Conservation (phyloP, 106 monocot genomes). For the Phalaenopsis equestris region DNA sequence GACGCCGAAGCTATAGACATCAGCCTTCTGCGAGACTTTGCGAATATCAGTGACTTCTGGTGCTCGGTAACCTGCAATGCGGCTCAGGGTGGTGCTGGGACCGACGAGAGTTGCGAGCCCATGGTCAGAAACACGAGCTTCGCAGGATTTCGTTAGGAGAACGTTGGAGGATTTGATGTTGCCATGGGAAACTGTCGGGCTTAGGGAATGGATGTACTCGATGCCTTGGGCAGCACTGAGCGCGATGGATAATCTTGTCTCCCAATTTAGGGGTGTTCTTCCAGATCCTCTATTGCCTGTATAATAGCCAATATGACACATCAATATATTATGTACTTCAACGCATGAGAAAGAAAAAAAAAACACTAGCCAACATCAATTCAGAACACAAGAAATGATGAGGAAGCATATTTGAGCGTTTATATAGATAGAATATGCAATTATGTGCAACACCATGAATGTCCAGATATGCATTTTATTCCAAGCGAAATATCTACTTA, state of each 20-base stretch:
- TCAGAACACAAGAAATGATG: no score
- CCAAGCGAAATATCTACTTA: no score
- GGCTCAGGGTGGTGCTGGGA: constrained; percentile 1
- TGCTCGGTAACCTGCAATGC: constrained; percentile 16
- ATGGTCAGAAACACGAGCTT: constrained; percentile 14
- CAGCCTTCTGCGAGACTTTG: constrained; percentile 19
- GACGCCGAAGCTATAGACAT: constrained; percentile 24
- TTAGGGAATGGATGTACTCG: constrained; percentile 14
- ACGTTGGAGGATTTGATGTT: constrained; percentile 28
- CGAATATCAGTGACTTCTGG: constrained; percentile 18
- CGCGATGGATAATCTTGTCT: constrained; percentile 7
- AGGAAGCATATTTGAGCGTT: no score
- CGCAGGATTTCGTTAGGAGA: constrained; percentile 8
- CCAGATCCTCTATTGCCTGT: constrained; percentile 24
- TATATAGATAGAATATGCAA: no score
- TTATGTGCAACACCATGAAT: no score
- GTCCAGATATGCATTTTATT: no score
- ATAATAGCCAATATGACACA: background rate
- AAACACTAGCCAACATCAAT: background rate
- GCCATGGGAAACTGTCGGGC: constrained; percentile 14
- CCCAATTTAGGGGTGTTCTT: constrained; percentile 25
- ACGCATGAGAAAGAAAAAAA: background rate
- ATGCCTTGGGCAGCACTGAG: constrained; percentile 15
- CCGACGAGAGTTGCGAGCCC: constrained; percentile 12
- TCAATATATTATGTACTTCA: background rate